Evolutionary conservation across 192 early-diverging fungal species (phyloP), one percentile per base, ranked within the genome.

Genomic region (Coemansia sp.): DNA sequence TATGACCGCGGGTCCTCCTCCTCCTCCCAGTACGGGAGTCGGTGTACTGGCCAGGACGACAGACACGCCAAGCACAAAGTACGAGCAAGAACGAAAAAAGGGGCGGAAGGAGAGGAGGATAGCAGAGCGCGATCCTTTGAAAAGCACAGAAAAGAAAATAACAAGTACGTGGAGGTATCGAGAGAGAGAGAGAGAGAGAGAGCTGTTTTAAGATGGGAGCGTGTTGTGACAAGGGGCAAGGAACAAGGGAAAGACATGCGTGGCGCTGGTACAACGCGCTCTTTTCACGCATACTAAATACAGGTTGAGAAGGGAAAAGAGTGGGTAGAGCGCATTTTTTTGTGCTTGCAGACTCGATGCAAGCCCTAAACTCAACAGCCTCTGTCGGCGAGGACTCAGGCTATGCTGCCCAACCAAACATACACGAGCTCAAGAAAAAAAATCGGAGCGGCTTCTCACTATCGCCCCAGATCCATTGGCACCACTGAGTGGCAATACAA

Each of bases 151-250:
- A 49, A 9, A 9, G 42, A 7, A 45, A 12, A 27, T 27, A 27
- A 49, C 24, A 49, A 49, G 47, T 49, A 49, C 47, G 47, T 49
- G 47, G 47, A 49, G 24, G 47, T 49, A 45, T 49, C 6, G 47
- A 14, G 24, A 49, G n/a, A 49, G 47, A 20, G 15, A 49, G 27
- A 49, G 14, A 42, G 14, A 42, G 17, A 14, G 40, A 49, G 22
- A 2, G 27, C 11, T 27, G 11, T 27, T 25, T 25, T 25, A 49
- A 49, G 47, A 25, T 27, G 14, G 22, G 24, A 24, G 8, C 46
- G 4, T 22, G 24, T 4, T 49, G 47, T 49, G 47, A 25, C 47
- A 25, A 20, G 24, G 12, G 24, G 11, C 1, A n/a, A 46, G 27
- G 27, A 25, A 51, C 24, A 51, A 11, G 47, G 24, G 22, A 51